phyloP scores from a whole-genome alignment of 495 filamentous ascomycete species.

The Aspergillus heteromorphus region DNA sequence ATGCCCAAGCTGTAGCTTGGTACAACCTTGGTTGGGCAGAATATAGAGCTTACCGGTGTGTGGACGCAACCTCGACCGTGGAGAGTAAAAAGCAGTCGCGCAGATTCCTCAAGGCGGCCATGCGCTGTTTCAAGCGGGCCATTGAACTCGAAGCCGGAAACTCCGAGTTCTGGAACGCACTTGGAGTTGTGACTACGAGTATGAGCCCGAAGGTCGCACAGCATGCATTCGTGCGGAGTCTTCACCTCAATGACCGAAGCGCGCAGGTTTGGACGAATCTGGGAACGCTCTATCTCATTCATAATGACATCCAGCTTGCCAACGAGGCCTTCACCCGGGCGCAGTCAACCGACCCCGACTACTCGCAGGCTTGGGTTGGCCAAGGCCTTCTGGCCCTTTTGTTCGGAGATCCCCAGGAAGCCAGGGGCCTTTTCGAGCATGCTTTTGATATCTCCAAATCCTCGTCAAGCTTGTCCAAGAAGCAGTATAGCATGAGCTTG shows the following conservation, averaged over 20 bases:
- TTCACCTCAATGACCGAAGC: constrained; percentile 86
- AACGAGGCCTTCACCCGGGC: constrained; percentile 85
- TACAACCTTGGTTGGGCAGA: constrained; percentile 97
- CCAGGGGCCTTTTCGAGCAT: constrained; percentile 83
- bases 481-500: constrained; percentile 67
- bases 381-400: constrained; percentile 80
- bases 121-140: constrained; percentile 91
- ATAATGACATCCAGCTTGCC: constrained; percentile 76
- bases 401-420: constrained; percentile 67
- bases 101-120: constrained; percentile 71
- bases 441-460: constrained; percentile 87
- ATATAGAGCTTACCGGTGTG: constrained; percentile 66
- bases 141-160: constrained; percentile 96
- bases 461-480: constrained; percentile 62
- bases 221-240: constrained; percentile 86
- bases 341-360: constrained; percentile 91
- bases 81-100: constrained; percentile 40
- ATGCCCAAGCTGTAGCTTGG: constrained; percentile 93
- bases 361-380: constrained; percentile 86
- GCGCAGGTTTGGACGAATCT: constrained; percentile 86
- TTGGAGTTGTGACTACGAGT: constrained; percentile 81
- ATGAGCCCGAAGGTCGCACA: constrained; percentile 86
- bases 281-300: constrained; percentile 76
- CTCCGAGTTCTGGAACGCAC: constrained; percentile 94
- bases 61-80: constrained; percentile 38